Evolutionary conservation across 495 filamentous ascomycete genomes (phyloP), one percentile per base, ranked within the genome.

Genomic region (Aspergillus steynii): DNA sequence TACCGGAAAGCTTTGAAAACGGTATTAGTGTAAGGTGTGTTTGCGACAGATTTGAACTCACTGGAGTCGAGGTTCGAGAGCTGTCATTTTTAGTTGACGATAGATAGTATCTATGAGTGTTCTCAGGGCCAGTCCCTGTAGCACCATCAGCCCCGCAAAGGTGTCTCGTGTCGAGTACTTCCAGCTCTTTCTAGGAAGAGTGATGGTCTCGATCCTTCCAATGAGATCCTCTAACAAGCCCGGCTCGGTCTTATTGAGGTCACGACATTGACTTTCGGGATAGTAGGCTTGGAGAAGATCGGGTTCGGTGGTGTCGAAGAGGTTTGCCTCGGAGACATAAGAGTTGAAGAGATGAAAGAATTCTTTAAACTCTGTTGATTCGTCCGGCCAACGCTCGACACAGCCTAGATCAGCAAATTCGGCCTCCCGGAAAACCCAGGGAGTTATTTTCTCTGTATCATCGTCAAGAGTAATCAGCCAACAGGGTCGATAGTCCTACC

Each of bases 131-230:
- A 28, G 8, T 3, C 2, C 50, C 50, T 52, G 50, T 52, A 28
- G 8, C 25, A 4, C 1, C 6, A 52, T 29, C 3, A 52, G 8
- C 2, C 6, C 2, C 6, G 25, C 6, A 29, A 52, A 52, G 8
- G 28, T 4, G 2, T 52, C 50, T 52, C 50, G 15, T 29, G 50
- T 7, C 2, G 50, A 29, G 4, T 26, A 25, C 26, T 9, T 52
- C 50, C 50, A 52, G 50, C 25, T 52, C 25, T 29, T 52, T 25
- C 50, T 29, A 10, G 50, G 50, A 26, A 52, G 25, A 3, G 50
- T 29, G 4, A 52, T 15, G 9, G 27, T 52, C 26, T 37, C 34
- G 10, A 10, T 2, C 8, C 9, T 12, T 2, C 9, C 9, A 7
- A 37, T 10, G 5, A 12, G 5, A 12, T 37, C 9, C 10, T 37